Base-by-base conservation (phyloP, 148 eudicot species). In the Fallopia convolvulus region DNA sequence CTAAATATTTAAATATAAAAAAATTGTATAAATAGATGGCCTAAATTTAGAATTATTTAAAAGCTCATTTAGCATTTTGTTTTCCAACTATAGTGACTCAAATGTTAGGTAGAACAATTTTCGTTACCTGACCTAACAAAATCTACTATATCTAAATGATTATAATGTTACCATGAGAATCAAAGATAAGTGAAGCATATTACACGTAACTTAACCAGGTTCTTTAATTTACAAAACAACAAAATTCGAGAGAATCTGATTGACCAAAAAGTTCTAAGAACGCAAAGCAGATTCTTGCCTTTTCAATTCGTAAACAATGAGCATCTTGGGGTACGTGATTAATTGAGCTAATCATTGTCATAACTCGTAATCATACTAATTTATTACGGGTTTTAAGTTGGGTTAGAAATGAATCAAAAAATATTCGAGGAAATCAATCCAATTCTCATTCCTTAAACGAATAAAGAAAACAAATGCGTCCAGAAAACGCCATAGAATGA, bases 231-330 rank as follows among this genome's bases (percentile, higher is more conserved):
- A 55, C 26, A 55, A 55, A 55, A n/a, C 17, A 15, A 55, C 61
- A 61, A 61, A 61, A 58, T 2, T 61, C 30, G 15, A 61, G 70
- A 61, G 70, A 61, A 26, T 61, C 70, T 61, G 12, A 23, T 61
- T 56, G 63, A 50, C 18, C 15, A 61, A 61, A 61, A 61, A 61
- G 33, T 14, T 26, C 26, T 61, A 21, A 13, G 2, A n/a, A 55
- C 10, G 26, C 61, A 55, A 55, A 55, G 61, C 61, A 68, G 72
- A 68, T 68, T 68, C 72, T 68, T 36, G n/a, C 72, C 44, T 36
- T 36, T 68, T 14, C 72, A 33, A 68, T 1, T 68, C 32, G 46
- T 68, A 36, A 68, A 36, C 72, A 1, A 68, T 11, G 72, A 68
- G 72, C 20, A 68, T 63, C 40, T 58, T 26, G 0, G 41, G 40